These are phyloP conservation scores for Metschnikowia corniflorae DNA, from an alignment of 805 yeast genomes.

Conservation along the genomic window DNA sequence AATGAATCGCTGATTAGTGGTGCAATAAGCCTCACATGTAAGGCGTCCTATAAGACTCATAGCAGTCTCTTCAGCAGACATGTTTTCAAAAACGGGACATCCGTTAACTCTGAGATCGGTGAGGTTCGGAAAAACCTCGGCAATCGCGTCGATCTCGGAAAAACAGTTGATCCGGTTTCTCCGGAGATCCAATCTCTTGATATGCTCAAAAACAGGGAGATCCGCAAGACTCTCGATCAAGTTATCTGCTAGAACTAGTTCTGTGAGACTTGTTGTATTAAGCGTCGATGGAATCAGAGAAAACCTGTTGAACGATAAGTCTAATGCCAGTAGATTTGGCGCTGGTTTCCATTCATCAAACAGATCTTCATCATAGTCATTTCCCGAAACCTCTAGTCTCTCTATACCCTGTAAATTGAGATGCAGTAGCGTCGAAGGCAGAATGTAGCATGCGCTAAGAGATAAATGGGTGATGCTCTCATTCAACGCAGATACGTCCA, in stretches of 20 bases:
- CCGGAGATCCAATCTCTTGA: constrained; percentile 45
- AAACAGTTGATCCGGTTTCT: constrained; percentile 47
- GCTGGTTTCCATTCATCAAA: constrained; percentile 8
- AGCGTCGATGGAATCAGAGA: constrained; percentile 7
- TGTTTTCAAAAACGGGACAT: constrained; percentile 46
- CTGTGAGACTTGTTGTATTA: not conserved
- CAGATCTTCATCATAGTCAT: constrained; percentile 24
- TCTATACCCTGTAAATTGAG: constrained; percentile 36
- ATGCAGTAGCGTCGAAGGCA: constrained; percentile 13
- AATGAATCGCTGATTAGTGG: not conserved
- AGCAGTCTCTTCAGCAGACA: constrained; percentile 32
- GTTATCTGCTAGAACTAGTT: constrained; percentile 8
- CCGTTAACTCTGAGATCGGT: constrained; percentile 44
- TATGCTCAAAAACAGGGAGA: not conserved
- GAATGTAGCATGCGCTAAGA: constrained; percentile 27
- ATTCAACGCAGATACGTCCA: not conserved
- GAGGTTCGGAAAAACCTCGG: constrained; percentile 38
- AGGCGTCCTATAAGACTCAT: constrained; percentile 46
- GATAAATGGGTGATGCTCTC: constrained; percentile 18
- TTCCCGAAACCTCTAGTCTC: constrained; percentile 33
- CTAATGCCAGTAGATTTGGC: constrained; percentile 8
- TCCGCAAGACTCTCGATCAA: constrained; percentile 1
- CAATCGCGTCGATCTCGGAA: constrained; percentile 46
- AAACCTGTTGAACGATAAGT: constrained; percentile 43
- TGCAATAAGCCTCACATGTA: constrained; percentile 15